A percentile compares a stretch with the other conserved stretches of the same genome.
Evolutionary conservation across 2,329 filamentous ascomycete species (phyloP).

Genomic region (Nectriaceae sp.): DNA sequence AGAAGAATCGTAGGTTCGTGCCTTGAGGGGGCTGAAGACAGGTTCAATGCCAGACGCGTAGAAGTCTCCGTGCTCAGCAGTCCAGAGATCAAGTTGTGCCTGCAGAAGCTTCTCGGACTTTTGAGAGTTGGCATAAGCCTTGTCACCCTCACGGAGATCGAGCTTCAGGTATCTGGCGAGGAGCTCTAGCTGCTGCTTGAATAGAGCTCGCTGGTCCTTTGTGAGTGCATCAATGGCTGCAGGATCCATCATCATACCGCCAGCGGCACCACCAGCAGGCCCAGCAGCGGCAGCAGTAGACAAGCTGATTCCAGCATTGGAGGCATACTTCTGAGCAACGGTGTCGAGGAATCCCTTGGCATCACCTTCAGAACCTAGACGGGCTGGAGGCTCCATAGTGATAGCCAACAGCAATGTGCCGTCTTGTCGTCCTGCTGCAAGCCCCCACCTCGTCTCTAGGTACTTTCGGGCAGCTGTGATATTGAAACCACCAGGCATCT

Average conservation of each 20-base stretch:
- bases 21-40: slow-evolving; percentile 90
- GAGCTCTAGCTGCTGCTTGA: slow-evolving; percentile 97
- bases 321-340: slow-evolving; percentile 85
- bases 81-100: slow-evolving; percentile 92
- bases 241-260: slow-evolving; percentile 99
- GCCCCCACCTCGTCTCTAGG: slow-evolving; percentile 89
- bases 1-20: slow-evolving; percentile 93
- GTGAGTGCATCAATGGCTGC: slow-evolving; percentile 95
- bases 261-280: slow-evolving; percentile 67
- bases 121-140: slow-evolving; percentile 82
- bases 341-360: slow-evolving; percentile 92
- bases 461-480: slow-evolving; percentile 96
- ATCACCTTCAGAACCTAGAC: slow-evolving; percentile 85
- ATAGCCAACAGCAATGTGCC: slow-evolving; percentile 85
- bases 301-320: slow-evolving; percentile 79
- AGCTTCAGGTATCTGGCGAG: slow-evolving; percentile 96
- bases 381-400: slow-evolving; percentile 88
- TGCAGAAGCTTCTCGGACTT: slow-evolving; percentile 87
- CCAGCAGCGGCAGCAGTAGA: slow-evolving; percentile 76
- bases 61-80: slow-evolving; percentile 91
- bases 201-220: slow-evolving; percentile 92
- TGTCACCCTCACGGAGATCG: slow-evolving; percentile 94
- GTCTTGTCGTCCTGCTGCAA: slow-evolving; percentile 85
- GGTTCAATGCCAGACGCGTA: slow-evolving; percentile 95
- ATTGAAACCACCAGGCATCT: slow-evolving; percentile 99